These are phyloP conservation scores for Kodamaea fungicola DNA, from an alignment of 1,139 yeast species.

Conservation along the genomic window DNA sequence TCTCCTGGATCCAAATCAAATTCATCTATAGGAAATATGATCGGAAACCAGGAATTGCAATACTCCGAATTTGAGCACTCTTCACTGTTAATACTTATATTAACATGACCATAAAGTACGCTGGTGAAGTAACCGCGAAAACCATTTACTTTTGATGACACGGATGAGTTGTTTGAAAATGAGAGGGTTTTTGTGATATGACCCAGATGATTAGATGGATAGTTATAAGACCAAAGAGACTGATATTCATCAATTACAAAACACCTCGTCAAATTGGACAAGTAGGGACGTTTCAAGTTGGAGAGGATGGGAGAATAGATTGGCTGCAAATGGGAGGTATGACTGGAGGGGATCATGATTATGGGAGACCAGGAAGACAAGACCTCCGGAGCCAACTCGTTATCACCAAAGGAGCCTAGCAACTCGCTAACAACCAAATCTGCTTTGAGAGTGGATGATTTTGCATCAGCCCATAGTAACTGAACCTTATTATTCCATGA, in stretches of 20 bases:
- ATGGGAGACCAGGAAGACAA: slow-evolving; percentile 21
- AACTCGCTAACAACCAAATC: slow-evolving; percentile 75
- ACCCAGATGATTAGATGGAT: slow-evolving; percentile 28
- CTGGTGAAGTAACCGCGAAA: slow-evolving; percentile 75
- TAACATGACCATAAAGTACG: slow-evolving; percentile 54
- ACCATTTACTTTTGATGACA: slow-evolving; percentile 49
- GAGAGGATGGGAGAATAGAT: slow-evolving; percentile 50
- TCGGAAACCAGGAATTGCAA: slow-evolving; percentile 59
- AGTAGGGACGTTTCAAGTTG: slow-evolving; percentile 48
- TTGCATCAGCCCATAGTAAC: slow-evolving; percentile 42
- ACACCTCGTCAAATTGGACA: slow-evolving; percentile 56
- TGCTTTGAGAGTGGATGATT: slow-evolving; percentile 3
- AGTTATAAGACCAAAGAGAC: slow-evolving; percentile 53
- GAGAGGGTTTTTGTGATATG: not conserved
- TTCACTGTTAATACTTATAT: slow-evolving; percentile 24
- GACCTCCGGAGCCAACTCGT: slow-evolving; percentile 85
- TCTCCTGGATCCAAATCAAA: slow-evolving; percentile 40
- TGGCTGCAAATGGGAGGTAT: slow-evolving; percentile 63
- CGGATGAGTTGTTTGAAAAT: slow-evolving; percentile 15
- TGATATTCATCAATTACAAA: slow-evolving; percentile 35
- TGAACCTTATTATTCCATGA: slow-evolving; percentile 47
- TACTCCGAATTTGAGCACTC: slow-evolving; percentile 13
- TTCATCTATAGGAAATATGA: slow-evolving; percentile 66
- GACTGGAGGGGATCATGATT: slow-evolving; percentile 62
- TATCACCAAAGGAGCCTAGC: slow-evolving; percentile 88